Conservation (phyloP, 768 basidiomycete genomes). For the Naematelia aurantialba region DNA sequence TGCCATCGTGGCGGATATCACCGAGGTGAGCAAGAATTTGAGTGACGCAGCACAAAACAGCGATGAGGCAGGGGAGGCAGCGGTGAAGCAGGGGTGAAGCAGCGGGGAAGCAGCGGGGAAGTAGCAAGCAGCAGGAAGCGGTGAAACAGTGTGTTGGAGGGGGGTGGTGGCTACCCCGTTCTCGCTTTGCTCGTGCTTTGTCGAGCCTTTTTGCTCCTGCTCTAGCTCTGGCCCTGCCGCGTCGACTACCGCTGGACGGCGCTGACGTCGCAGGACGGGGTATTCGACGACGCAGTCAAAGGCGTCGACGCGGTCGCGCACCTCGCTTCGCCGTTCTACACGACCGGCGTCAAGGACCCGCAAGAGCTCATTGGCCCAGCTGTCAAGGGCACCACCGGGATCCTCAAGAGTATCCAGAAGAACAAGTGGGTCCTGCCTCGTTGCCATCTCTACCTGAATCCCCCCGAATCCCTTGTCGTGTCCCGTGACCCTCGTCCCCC, state of each 20-base stretch:
- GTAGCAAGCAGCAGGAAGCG: no score
- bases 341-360: slow-evolving; percentile 29
- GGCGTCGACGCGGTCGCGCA: slow-evolving; percentile 64
- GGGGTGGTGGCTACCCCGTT: no score
- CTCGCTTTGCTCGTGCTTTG: no score
- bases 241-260: no score
- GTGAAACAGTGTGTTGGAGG: no score
- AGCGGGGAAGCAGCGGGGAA: no score
- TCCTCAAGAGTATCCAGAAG: slow-evolving; percentile 62
- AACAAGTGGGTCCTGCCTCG: slow-evolving; percentile 52
- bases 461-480: no score
- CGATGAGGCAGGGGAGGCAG: no score
- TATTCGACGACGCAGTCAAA: slow-evolving; percentile 75
- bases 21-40: slow-evolving; percentile 5
- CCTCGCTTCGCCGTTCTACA: slow-evolving; percentile 41
- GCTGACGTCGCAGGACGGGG: slow-evolving; percentile 54
- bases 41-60: no score
- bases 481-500: background rate
- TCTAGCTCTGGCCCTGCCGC: no score
- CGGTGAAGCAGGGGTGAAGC: no score
- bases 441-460: background rate
- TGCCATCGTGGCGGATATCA: slow-evolving; percentile 6
- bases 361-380: slow-evolving; percentile 64
- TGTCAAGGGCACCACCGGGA: slow-evolving; percentile 63
- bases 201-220: no score